Base-by-base conservation (phyloP, 164 flowering plant genomes). In the Santalum album region DNA sequence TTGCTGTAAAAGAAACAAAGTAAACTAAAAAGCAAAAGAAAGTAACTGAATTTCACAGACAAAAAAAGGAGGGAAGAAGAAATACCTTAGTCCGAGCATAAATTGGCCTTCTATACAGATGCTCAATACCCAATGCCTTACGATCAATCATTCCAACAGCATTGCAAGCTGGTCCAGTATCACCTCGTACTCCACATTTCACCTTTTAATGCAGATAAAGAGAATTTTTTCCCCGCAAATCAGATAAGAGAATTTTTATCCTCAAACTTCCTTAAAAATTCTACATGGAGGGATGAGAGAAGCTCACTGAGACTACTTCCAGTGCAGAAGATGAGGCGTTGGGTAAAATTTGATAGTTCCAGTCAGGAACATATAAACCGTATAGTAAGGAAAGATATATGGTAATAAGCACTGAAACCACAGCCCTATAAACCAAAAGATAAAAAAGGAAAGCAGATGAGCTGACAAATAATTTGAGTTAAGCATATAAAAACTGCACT, bases 141-240 rank as follows among this genome's bases (percentile, higher is more conserved):
- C 91, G 85, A 60, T 87, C 91, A 46, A 87, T 71, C 89, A 82
- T 79, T 54, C 87, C 96, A 55, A 70, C 87, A 63, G 79, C 87
- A 76, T 84, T 87, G 57, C 96, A 87, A 22, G 79, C 89, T 47
- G 96, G 96, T 54, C 83, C 83, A 26, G 84, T 82, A 54, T 83
- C 82, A 47, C 83, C 87, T n/a, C 87, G 65, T 14, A 77, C 81
- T 39, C 84, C 89, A 67, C 96, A 87, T 74, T 82, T 78, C 58
- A 84, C 91, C 90, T 82, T 50, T 24, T 40, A 48, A 63, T 19
- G 32, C n/a, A 60, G 14, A 25, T 20, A 17, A 23, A 29, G n/a
- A n/a, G n/a, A n/a, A n/a, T n/a, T n/a, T n/a, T n/a, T n/a, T n/a
- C n/a, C n/a, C n/a, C n/a, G n/a, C n/a, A n/a, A n/a, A n/a, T n/a